Percentiles rank a stretch among this genome's conserved stretches.
phyloP scores from a whole-genome alignment of 352 stramenopile genomes.

The Elongisporangium undulatum region DNA sequence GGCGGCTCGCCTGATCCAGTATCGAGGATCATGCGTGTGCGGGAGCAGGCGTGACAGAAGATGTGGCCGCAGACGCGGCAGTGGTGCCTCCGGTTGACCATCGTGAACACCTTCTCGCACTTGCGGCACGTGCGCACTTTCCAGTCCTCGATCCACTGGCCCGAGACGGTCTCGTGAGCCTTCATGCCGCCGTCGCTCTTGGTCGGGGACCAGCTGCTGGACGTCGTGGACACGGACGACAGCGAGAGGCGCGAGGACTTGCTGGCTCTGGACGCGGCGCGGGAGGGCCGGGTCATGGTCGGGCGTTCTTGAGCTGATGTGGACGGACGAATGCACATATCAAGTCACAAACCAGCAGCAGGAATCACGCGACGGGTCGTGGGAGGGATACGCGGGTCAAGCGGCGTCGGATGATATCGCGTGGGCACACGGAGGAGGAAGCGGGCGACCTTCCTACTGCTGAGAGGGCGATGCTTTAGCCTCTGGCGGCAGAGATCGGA shows the following conservation, averaged over 20 bases:
- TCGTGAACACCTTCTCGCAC: constrained; percentile 63
- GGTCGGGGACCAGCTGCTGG: constrained; percentile 60
- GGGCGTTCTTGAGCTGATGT: neutral
- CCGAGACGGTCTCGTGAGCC: constrained; percentile 54
- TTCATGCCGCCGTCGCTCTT: constrained; percentile 15
- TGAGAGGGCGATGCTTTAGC: neutral
- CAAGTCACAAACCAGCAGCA: neutral
- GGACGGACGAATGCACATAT: neutral
- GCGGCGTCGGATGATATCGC: no score
- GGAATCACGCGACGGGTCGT: neutral
- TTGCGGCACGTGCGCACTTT: constrained; percentile 50
- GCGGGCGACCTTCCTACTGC: no score
- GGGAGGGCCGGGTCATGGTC: neutral
- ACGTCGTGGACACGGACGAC: constrained; percentile 65
- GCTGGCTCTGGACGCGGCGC: constrained; percentile 3
- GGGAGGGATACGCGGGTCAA: no score
- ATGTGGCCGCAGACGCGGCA: constrained; percentile 81
- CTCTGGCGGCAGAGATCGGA: neutral
- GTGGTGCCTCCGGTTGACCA: constrained; percentile 77
- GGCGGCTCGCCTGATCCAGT: constrained; percentile 61
- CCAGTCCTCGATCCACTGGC: constrained; percentile 64
- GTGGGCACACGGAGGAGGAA: no score
- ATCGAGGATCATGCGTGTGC: constrained; percentile 73
- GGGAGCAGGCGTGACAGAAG: constrained; percentile 78
- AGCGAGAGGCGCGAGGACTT: constrained; percentile 32